Base-by-base conservation (phyloP, 441 rosid species). In the Gossypium trilobum region DNA sequence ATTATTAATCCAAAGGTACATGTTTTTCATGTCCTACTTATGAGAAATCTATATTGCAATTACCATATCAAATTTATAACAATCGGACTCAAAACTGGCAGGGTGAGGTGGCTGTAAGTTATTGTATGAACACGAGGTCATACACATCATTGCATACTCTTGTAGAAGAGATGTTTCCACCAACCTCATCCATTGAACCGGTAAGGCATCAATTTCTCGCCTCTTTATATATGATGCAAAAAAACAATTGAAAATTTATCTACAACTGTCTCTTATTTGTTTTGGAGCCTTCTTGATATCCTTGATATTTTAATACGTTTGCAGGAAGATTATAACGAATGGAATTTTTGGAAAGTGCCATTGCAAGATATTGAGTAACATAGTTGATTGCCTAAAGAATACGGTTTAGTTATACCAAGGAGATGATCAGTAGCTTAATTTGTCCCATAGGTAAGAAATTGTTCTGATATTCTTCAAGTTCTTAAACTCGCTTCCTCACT, bases 51-150 rank as follows among this genome's bases (percentile, higher is more conserved):
- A 14, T 19, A 7, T 11, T 1, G 9, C 3, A 4, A 6, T 23
- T 58, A 2, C 16, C n/a, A 36, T 48, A 19, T 23, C 25, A 3
- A 19, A 16, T 16, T 13, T 67, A 76, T 72, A 5, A 72, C 23
- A 44, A 48, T 25, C 71, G 64, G 72, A 22, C 68, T 63, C 51
- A 2, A 51, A 71, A 62, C 71, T 68, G 57, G 19, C 83, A 92
- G 97, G 97, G 97, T n/a, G 96, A 92, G 78, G 97, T 92, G 58
- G 95, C 93, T 62, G 88, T 79, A 63, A 88, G 92, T 70, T 95
- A 88, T 77, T 83, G 90, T 36, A 75, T 84, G 25, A 95, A 88
- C 62, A 85, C 67, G 59, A 90, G 80, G 71, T 92, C 97, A 1
- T 92, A 92, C 80, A 89, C 96, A 33, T 87, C 93, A 16, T 83